A percentile compares a stretch with the other conserved stretches of the same genome.
phyloP scores from a whole-genome alignment of 208 protist species.

The Crithidia thermophila region DNA sequence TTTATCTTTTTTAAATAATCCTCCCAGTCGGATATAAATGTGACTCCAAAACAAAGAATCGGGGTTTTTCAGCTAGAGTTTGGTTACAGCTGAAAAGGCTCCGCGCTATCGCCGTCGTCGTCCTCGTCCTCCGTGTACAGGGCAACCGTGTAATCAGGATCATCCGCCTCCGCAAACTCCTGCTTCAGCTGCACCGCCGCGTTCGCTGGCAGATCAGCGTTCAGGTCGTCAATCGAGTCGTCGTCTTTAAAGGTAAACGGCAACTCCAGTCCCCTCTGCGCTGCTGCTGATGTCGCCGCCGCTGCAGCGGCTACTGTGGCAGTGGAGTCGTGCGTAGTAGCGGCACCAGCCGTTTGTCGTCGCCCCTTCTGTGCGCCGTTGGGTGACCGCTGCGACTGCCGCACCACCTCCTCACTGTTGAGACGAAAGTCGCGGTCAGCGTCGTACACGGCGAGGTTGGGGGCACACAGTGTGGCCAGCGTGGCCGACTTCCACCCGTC shows the following conservation, averaged over 20 bases:
- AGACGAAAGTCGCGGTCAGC: constrained; percentile 70
- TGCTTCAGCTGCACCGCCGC: constrained; percentile 27
- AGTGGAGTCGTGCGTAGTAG: too few species aligned
- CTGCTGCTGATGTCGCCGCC: not conserved
- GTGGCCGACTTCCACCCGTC: constrained; percentile 34
- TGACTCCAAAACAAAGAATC: too few species aligned
- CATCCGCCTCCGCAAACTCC: constrained; percentile 37
- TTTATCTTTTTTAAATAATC: too few species aligned
- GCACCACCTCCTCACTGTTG: constrained; percentile 54
- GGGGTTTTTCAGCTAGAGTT: too few species aligned
- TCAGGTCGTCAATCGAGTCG: not conserved
- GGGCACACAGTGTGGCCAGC: constrained; percentile 47
- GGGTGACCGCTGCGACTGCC: constrained; percentile 30
- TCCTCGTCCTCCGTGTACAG: constrained; percentile 23
- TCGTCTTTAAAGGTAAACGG: not conserved
- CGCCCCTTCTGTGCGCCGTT: too few species aligned
- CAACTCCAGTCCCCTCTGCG: too few species aligned
- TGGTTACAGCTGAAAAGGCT: constrained; percentile 13
- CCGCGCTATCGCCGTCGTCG: constrained; percentile 16
- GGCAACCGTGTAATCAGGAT: constrained; percentile 34
- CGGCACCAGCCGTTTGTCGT: too few species aligned
- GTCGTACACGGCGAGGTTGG: constrained; percentile 80
- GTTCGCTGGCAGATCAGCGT: constrained; percentile 1
- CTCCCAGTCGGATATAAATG: too few species aligned
- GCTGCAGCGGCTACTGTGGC: too few species aligned